These are phyloP conservation scores for Leccinum arenicola DNA, from an alignment of 768 basidiomycete genomes.

Conservation along the genomic window DNA sequence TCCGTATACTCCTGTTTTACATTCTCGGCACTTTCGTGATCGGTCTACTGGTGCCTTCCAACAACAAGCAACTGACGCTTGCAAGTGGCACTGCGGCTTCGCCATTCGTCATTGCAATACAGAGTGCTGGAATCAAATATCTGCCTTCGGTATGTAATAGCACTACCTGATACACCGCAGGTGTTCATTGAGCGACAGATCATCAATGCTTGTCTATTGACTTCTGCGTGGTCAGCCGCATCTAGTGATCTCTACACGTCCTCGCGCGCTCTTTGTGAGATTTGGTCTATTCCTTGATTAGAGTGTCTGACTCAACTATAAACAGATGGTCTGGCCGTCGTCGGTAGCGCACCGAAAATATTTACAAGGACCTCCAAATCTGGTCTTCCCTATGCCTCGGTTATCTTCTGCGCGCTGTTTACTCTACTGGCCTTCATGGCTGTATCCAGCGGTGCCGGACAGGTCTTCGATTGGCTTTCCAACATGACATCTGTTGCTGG, in stretches of 20 bases:
- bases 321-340: conserved; percentile 73
- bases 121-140: conserved; percentile 77
- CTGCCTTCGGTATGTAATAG: conserved; percentile 63
- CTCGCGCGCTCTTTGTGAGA: conserved; percentile 82
- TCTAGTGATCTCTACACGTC: conserved; percentile 88
- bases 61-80: conserved; percentile 52
- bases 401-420: conserved; percentile 69
- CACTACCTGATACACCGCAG: conserved; percentile 12
- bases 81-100: conserved; percentile 60
- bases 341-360: conserved; percentile 79
- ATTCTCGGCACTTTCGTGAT: conserved; percentile 69
- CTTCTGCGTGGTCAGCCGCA: conserved; percentile 91
- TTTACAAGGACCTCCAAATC: conserved; percentile 65
- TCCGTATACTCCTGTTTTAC: conserved; percentile 83
- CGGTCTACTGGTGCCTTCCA: conserved; percentile 79
- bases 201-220: conserved; percentile 81
- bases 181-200: conserved; percentile 39
- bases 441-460: conserved; percentile 58
- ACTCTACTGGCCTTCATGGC: conserved; percentile 79
- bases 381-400: conserved; percentile 75
- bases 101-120: conserved; percentile 90
- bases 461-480: conserved; percentile 77
- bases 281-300: background rate
- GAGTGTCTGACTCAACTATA: background rate
- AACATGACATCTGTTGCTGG: conserved; percentile 70